Percentiles rank a stretch among this genome's conserved stretches.
These are phyloP conservation scores for Candida smagusa DNA, from an alignment of 1,139 yeast genomes.

Conservation along the genomic window DNA sequence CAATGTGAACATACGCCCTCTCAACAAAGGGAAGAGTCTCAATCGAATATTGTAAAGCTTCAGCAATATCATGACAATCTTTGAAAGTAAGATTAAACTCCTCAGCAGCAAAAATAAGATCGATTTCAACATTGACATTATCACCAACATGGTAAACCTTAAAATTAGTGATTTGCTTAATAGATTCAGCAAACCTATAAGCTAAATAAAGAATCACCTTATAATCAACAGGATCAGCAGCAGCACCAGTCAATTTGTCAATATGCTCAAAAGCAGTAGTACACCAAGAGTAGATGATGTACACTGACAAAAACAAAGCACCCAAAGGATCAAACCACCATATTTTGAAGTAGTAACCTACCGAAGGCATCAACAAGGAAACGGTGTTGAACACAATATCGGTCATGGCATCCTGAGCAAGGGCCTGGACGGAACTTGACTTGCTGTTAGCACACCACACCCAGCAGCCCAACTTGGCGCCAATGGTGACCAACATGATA, in stretches of 20 bases:
- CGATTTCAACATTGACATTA: constrained; percentile 72
- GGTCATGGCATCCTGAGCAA: constrained; percentile 79
- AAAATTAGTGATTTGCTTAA: constrained; percentile 61
- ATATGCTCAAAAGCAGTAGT: constrained; percentile 67
- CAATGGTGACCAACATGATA: constrained; percentile 64
- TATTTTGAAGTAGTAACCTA: constrained; percentile 47
- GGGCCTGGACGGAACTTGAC: constrained; percentile 71
- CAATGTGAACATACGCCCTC: constrained; percentile 79
- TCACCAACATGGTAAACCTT: constrained; percentile 82
- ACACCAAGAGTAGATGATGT: constrained; percentile 65
- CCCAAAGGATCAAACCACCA: constrained; percentile 82
- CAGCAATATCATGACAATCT: constrained; percentile 79
- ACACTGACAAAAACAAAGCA: constrained; percentile 59
- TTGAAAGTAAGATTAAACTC: constrained; percentile 46
- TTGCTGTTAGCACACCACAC: constrained; percentile 61
- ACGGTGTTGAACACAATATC: constrained; percentile 66
- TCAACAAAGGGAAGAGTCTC: constrained; percentile 77
- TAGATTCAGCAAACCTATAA: constrained; percentile 65
- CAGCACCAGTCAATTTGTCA: constrained; percentile 71
- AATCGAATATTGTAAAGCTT: constrained; percentile 74
- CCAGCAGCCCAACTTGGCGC: constrained; percentile 60
- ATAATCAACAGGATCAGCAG: constrained; percentile 60
- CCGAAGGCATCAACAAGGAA: constrained; percentile 65
- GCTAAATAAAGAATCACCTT: constrained; percentile 68
- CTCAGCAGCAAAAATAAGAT: constrained; percentile 55